Evolutionary conservation across 108 stramenopile genomes (phyloP).

Genomic region (Pseudonitzschia multiseries): DNA sequence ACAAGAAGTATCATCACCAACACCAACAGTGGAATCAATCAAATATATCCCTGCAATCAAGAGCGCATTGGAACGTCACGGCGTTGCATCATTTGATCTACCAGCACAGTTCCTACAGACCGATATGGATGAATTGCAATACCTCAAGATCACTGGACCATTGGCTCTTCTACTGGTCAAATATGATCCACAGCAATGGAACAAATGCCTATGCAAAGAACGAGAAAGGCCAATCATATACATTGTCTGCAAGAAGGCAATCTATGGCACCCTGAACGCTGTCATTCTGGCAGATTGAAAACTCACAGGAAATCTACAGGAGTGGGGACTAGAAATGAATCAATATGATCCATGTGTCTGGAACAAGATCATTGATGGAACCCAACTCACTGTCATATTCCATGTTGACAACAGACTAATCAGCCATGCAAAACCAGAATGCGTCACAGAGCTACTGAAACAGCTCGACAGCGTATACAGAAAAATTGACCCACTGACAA

Average conservation of each 20-base stretch:
- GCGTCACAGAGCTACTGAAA: too few relatives aligned
- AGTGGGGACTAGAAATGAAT: conserved; percentile 59
- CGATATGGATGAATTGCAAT: background rate
- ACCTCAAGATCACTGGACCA: conserved; percentile 17
- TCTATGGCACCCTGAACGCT: conserved; percentile 43
- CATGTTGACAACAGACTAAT: conserved; percentile 65
- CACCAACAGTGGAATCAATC: too few relatives aligned
- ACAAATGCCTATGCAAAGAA: conserved; percentile 20
- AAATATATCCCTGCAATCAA: too few relatives aligned
- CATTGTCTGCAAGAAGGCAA: conserved; percentile 43
- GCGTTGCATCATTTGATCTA: too few relatives aligned
- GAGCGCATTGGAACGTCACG: too few relatives aligned
- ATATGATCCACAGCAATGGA: conserved; percentile 27
- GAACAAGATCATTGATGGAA: conserved; percentile 38
- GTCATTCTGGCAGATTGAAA: conserved; percentile 35
- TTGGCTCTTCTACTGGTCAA: conserved; percentile 34
- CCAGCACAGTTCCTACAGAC: too few relatives aligned
- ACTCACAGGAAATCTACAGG: too few relatives aligned
- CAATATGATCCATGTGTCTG: conserved; percentile 59
- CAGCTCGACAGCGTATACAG: too few relatives aligned
- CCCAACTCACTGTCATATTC: conserved; percentile 40
- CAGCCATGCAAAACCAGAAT: too few relatives aligned
- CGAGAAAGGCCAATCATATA: conserved; percentile 35
- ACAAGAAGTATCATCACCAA: too few relatives aligned
- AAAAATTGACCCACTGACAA: too few relatives aligned